These are phyloP conservation scores for Allium sativum DNA, from an alignment of 106 monocot genomes.

Conservation along the genomic window DNA sequence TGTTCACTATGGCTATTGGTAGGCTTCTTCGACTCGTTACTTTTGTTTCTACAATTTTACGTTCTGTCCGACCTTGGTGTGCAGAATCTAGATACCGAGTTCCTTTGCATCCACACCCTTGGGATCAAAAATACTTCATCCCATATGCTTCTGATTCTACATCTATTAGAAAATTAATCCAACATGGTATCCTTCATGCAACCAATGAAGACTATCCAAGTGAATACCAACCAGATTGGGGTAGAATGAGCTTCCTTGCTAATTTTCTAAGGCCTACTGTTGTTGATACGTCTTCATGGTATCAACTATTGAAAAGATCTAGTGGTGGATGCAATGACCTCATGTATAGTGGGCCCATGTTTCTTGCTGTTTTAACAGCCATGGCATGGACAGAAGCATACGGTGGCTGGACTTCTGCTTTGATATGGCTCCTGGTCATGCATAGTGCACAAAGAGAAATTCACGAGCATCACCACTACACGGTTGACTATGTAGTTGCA, in stretches of 20 bases:
- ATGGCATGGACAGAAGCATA: slow-evolving; percentile 99
- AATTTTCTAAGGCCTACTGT: slow-evolving; percentile 62
- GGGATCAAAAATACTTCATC: slow-evolving; percentile 86
- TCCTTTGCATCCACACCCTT: slow-evolving; percentile 84
- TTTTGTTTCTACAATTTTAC: slow-evolving; percentile 92
- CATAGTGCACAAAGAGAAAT: slow-evolving; percentile 94
- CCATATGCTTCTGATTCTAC: slow-evolving; percentile 67
- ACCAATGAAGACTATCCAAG: slow-evolving; percentile 45
- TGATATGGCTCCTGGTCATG: slow-evolving; percentile 83
- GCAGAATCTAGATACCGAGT: slow-evolving; percentile 47
- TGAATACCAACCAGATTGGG: slow-evolving; percentile 83
- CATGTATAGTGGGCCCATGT: slow-evolving; percentile 95
- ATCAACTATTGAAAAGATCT: slow-evolving; percentile 70
- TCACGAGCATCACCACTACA: slow-evolving; percentile 86
- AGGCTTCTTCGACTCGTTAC: slow-evolving; percentile 75
- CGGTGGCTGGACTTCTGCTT: slow-evolving; percentile 80
- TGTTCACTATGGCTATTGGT: slow-evolving; percentile 96
- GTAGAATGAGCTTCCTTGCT: slow-evolving; percentile 73
- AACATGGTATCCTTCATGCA: slow-evolving; percentile 43
- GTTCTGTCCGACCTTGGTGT: slow-evolving; percentile 89
- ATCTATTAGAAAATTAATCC: slow-evolving; percentile 56
- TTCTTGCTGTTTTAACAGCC: slow-evolving; percentile 89
- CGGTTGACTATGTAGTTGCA: slow-evolving; percentile 75
- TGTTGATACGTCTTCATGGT: slow-evolving; percentile 72
- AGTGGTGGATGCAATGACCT: slow-evolving; percentile 97